Conservation (phyloP, 768 basidiomycete species). For the Phaffia tasmanica region DNA sequence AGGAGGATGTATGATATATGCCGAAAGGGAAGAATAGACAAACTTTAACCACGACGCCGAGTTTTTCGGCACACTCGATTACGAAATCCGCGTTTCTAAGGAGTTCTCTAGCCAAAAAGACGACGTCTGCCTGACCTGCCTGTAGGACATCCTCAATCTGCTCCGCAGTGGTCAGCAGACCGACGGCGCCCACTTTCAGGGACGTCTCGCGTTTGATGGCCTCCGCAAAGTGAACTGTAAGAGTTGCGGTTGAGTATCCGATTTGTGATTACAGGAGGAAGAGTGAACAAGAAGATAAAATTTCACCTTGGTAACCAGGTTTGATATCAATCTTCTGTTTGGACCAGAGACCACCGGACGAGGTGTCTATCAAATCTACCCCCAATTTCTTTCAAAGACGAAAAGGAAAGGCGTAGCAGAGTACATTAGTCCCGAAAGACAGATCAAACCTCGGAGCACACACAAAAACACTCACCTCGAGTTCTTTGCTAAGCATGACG, state of each 20-base stretch:
- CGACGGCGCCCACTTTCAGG: conserved; percentile 50
- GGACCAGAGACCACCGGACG: conserved; percentile 55
- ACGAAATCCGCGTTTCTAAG: conserved; percentile 58
- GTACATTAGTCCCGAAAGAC: background rate
- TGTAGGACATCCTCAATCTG: conserved; percentile 56
- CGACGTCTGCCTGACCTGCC: conserved; percentile 56
- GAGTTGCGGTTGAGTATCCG: background rate
- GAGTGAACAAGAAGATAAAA: background rate
- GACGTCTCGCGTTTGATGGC: conserved; percentile 33
- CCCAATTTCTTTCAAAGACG: conserved; percentile 41
- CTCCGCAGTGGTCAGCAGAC: conserved; percentile 56
- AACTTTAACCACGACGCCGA: conserved; percentile 52
- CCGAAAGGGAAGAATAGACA: no score
- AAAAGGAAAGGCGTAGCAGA: no score
- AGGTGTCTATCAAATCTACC: conserved; percentile 66
- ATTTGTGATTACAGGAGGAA: background rate
- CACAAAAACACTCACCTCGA: conserved; percentile 37
- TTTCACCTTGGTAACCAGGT: conserved; percentile 21
- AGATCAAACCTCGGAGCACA: no score
- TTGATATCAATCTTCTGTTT: conserved; percentile 47
- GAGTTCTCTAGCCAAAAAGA: conserved; percentile 57
- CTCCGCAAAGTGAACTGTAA: conserved; percentile 18
- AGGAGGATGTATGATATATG: no score
- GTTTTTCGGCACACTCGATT: conserved; percentile 47
- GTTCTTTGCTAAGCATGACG: conserved; percentile 47